These are phyloP conservation scores for Kockovaella imperatae DNA, from an alignment of 768 basidiomycete genomes.

Conservation along the genomic window DNA sequence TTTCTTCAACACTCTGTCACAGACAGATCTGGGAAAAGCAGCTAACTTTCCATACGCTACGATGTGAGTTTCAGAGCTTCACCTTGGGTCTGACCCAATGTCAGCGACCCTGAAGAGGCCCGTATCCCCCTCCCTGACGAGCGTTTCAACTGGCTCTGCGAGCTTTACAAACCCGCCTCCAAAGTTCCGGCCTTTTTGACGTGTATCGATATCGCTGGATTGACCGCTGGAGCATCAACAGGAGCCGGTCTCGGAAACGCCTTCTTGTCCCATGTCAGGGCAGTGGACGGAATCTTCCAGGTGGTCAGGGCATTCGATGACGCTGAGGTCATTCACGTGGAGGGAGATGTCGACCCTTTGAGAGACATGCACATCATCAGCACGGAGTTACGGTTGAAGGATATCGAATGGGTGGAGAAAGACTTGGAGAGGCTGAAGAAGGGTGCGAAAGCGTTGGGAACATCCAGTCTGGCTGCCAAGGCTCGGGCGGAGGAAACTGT, in stretches of 20 bases:
- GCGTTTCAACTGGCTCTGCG: constrained; percentile 90
- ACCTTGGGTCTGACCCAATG: constrained; percentile 48
- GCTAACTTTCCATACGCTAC: constrained; percentile 87
- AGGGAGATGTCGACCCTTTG: constrained; percentile 90
- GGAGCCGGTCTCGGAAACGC: constrained; percentile 96
- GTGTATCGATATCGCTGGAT: constrained; percentile 96
- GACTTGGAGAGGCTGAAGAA: constrained; percentile 70
- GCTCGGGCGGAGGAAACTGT: constrained; percentile 95
- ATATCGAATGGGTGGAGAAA: constrained; percentile 98
- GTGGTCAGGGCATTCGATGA: constrained; percentile 97
- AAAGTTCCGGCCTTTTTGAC: constrained; percentile 90
- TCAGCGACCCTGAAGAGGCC: constrained; percentile 82
- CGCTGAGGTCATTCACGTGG: constrained; percentile 97
- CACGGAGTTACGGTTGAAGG: constrained; percentile 87
- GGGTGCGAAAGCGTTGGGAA: constrained; percentile 62
- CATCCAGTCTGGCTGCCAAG: constrained; percentile 75
- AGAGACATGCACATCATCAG: constrained; percentile 98
- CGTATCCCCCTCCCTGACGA: constrained; percentile 90
- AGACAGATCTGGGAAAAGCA: constrained; percentile 76
- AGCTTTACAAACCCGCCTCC: constrained; percentile 78
- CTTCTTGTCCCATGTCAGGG: constrained; percentile 93
- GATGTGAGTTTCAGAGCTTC: constrained; percentile 25
- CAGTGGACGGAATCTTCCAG: constrained; percentile 99
- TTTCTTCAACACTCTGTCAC: constrained; percentile 93
- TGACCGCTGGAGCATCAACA: constrained; percentile 96